phyloP scores from a whole-genome alignment of 2,329 filamentous ascomycete genomes.

The Cordyceps javanica region DNA sequence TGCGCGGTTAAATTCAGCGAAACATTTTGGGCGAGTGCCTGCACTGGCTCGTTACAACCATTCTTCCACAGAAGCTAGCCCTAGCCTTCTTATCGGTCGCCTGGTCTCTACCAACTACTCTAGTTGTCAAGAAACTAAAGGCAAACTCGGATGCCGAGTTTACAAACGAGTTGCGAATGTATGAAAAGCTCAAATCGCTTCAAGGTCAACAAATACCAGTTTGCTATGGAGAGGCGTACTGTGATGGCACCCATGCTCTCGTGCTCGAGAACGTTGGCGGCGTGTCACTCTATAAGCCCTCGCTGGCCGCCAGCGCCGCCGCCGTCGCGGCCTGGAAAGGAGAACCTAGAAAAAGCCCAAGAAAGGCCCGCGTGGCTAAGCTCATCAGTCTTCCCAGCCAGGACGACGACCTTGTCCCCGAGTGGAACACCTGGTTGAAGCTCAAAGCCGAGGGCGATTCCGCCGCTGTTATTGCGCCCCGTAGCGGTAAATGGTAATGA shows the following conservation, averaged over 20 bases:
- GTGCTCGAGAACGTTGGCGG: conserved; percentile 14
- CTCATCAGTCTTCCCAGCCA: no score
- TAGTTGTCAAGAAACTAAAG: conserved; percentile 17
- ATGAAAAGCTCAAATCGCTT: conserved; percentile 9
- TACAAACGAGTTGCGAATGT: conserved; percentile 15
- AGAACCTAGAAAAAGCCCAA: no score
- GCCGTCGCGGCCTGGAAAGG: no score
- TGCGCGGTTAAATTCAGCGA: neutral
- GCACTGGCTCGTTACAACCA: neutral
- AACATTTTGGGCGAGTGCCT: neutral
- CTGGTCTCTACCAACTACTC: conserved; percentile 13
- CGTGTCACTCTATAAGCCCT: conserved; percentile 9
- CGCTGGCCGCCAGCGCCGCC: no score
- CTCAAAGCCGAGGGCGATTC: no score
- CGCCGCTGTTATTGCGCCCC: no score
- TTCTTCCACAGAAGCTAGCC: neutral
- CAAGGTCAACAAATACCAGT: conserved; percentile 15
- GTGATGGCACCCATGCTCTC: conserved; percentile 13
- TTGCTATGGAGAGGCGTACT: conserved; percentile 14
- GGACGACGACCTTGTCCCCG: no score
- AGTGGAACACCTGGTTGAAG: no score
- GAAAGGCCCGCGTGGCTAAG: no score
- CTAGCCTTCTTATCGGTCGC: neutral
- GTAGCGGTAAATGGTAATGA: no score
- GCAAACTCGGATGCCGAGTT: conserved; percentile 15